Percentiles rank a stretch among this genome's conserved stretches.
phyloP scores from a whole-genome alignment of 192 early-diverging fungal species.

The Rhizophagus sp. region DNA sequence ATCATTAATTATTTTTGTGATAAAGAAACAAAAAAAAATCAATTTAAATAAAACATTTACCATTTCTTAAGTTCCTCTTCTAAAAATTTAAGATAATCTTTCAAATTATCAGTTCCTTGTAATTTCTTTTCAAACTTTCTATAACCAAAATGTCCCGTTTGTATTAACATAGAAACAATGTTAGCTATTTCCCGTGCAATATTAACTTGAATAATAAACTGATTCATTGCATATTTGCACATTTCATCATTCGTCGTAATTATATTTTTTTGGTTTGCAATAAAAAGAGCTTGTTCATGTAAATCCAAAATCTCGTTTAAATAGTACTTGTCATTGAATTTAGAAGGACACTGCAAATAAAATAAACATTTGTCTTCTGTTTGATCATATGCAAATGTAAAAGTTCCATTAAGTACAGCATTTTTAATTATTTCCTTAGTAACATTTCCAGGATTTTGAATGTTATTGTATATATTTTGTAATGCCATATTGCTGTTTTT shows the following conservation, averaged over 20 bases:
- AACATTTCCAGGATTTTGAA: conserved; percentile 20
- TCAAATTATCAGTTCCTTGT: neutral
- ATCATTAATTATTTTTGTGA: neutral
- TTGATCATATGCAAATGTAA: neutral
- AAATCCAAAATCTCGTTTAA: conserved; percentile 20
- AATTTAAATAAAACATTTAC: neutral
- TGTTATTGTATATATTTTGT: conserved; percentile 18
- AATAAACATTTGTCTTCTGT: conserved; percentile 18
- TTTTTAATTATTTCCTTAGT: conserved; percentile 28
- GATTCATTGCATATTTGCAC: neutral
- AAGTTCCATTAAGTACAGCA: conserved; percentile 16
- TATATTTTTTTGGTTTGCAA: neutral
- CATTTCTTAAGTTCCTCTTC: neutral
- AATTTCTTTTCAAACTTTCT: neutral
- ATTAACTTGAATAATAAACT: neutral
- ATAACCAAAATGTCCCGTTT: neutral
- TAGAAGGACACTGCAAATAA: neutral
- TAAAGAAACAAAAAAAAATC: neutral
- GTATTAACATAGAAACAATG: neutral
- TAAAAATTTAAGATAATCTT: neutral
- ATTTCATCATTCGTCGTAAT: neutral
- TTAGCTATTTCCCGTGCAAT: neutral
- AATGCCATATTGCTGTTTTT: conserved; percentile 11
- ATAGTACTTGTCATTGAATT: neutral
- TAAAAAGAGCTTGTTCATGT: conserved; percentile 25